Evolutionary conservation across 768 basidiomycete species (phyloP), one percentile per base, ranked within the genome.

Genomic region (Naganishia onofrii): DNA sequence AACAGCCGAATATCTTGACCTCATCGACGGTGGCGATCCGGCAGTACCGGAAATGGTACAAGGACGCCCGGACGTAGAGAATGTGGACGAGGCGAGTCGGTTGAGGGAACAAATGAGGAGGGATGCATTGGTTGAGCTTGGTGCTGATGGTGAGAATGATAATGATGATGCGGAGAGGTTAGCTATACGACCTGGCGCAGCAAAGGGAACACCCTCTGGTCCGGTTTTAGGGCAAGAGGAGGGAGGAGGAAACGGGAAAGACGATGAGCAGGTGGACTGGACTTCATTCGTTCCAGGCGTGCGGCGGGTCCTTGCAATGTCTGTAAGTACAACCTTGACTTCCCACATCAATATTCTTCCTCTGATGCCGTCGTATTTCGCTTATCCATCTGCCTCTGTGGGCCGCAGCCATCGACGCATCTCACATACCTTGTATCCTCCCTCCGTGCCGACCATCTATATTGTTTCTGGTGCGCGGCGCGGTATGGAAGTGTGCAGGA

Each of bases 391-490:
- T 23, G 36, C 29, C 3, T 51, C n/a, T 42, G 46, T 6, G 48
- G n/a, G n/a, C n/a, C n/a, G n/a, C n/a, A 78, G 79, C 71, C 77
- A 52, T 68, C 68, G 19, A 73, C 72, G 32, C 73, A 80, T 72
- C 72, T 78, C 23, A 66, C 70, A 0, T 79, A 75, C 67, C 75
- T 79, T 15, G 52, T 80, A 23, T 74, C 73, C 21, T 74, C 77
- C 63, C 68, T 80, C 0, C 73, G 79, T 15, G 68, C 73, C 68
- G 78, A 80, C 31, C 74, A 80, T 67, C 60, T 78, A 13, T 79
- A 76, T 69, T 80, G 79, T 44, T 78, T 79, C 69, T 80, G 78
- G 78, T 80, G 79, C 52, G 73, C 75, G 0, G 75, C 72, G 58
- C 74, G 74, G 55, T 80, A 80, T 69, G 56, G 21, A 0, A 74